phyloP scores from a whole-genome alignment of 1,284 basidiomycete species.

The Golubevia sp. region DNA sequence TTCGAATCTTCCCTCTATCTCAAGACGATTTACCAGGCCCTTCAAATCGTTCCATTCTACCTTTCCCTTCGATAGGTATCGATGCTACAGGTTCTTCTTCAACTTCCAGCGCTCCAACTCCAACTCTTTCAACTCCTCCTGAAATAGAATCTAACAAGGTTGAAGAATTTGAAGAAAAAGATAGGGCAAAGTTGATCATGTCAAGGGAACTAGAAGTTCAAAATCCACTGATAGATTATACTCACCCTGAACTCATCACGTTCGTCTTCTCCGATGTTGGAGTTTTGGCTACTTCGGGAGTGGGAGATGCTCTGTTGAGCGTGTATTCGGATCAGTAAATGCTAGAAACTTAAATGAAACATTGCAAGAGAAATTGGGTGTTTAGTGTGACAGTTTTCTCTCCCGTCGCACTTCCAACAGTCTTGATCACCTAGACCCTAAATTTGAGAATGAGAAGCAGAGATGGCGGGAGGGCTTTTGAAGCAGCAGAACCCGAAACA shows the following conservation, averaged over 20 bases:
- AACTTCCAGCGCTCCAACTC: not conserved
- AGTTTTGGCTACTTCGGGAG: conserved; percentile 85
- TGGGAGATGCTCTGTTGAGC: conserved; percentile 85
- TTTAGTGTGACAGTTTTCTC: too few species aligned
- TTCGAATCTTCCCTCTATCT: conserved; percentile 51
- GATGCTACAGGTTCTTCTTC: not conserved
- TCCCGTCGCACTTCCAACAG: too few species aligned
- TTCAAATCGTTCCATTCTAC: conserved; percentile 13
- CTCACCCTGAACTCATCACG: conserved; percentile 77
- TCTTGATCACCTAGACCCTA: too few species aligned
- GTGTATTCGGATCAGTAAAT: too few species aligned
- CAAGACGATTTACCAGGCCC: conserved; percentile 47
- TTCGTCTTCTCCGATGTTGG: conserved; percentile 90
- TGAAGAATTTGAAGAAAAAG: not conserved
- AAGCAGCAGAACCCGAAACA: too few species aligned
- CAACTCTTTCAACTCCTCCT: not conserved
- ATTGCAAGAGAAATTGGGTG: too few species aligned
- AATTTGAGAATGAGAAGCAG: too few species aligned
- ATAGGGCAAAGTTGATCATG: conserved; percentile 19
- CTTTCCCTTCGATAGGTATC: conserved; percentile 29
- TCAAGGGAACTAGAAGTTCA: conserved; percentile 33
- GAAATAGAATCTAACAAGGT: too few species aligned
- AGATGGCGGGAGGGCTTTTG: too few species aligned
- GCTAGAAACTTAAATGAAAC: too few species aligned
- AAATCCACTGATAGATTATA: conserved; percentile 56